Evolutionary conservation across 2,329 filamentous ascomycete genomes (phyloP), one percentile per base, ranked within the genome.

Genomic region (Colletotrichum limetticola): DNA sequence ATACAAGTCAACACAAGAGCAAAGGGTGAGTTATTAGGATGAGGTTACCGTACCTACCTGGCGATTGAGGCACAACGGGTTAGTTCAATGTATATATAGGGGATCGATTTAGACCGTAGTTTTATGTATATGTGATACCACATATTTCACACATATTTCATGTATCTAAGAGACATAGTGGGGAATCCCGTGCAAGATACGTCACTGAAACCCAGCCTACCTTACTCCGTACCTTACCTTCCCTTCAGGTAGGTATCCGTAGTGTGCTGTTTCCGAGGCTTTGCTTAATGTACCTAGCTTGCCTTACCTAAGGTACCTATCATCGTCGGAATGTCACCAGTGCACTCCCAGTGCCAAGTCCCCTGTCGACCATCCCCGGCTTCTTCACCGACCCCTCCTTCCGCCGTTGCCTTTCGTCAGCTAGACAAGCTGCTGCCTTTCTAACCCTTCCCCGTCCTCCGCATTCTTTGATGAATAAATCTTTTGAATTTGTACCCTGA

Each of bases 11-110:
- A 46, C 1, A 24, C 6, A n/a, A 30, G 57, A 19, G 42, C 8
- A n/a, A 49, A 49, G 42, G 8, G 42, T 26, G 12, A 35, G n/a
- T 42, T 42, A n/a, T 14, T n/a, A 7, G 12, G 19, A 49, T 49
- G 16, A 68, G 46, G 22, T 59, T 42, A 42, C 37, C 37, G 37
- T 19, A 42, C 37, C 37, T 42, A 5, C 24, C 14, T 35, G 4
- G 11, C 30, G 9, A 14, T n/a, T 14, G 24, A 26, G 14, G 8
- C 46, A 4, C 37, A 28, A 32, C 26, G 55, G 22, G 11, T 26
- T 55, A 46, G 26, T 68, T 64, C 52, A 42, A 69, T 69, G 59
- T 69, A 69, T 8, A 64, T 69, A 69, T 69, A 49, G 60, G 66
- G 46, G 52, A 46, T 57, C 26, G 16, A 14, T 57, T 46, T 63